Conservation (phyloP, 257 asterid genomes). For the Fraxinus anomala region DNA sequence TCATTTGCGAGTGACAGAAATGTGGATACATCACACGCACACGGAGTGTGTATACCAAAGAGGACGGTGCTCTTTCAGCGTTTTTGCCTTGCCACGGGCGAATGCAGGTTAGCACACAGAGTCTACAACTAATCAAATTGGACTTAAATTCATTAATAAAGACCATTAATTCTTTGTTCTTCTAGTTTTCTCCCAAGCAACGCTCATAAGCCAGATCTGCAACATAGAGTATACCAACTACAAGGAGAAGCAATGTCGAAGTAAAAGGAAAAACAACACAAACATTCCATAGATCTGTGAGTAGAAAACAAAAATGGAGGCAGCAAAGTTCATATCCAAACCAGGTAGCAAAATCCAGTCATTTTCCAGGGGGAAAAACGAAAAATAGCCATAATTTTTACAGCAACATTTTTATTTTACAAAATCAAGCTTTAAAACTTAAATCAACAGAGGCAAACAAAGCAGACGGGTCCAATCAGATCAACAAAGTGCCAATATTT, state of each 20-base stretch:
- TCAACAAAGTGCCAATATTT: neutral
- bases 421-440: conserved; percentile 3
- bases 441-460: neutral
- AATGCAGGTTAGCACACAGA: conserved; percentile 14
- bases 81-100: neutral
- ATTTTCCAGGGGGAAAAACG: neutral
- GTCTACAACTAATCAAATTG: neutral
- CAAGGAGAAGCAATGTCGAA: conserved; percentile 6
- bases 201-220: conserved; percentile 33
- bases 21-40: neutral
- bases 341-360: neutral
- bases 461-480: neutral
- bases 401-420: neutral
- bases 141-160: conserved; percentile 14
- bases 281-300: conserved; percentile 32
- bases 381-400: neutral
- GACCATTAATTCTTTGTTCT: conserved; percentile 13
- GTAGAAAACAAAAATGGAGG: neutral
- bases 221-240: conserved; percentile 5
- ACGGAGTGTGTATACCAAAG: neutral
- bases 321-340: conserved; percentile 3
- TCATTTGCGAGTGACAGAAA: neutral
- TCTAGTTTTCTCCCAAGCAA: neutral
- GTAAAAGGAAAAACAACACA: conserved; percentile 3
- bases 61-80: neutral